Conservation (phyloP, 2,329 filamentous ascomycete species). For the Cercospora canescens region DNA sequence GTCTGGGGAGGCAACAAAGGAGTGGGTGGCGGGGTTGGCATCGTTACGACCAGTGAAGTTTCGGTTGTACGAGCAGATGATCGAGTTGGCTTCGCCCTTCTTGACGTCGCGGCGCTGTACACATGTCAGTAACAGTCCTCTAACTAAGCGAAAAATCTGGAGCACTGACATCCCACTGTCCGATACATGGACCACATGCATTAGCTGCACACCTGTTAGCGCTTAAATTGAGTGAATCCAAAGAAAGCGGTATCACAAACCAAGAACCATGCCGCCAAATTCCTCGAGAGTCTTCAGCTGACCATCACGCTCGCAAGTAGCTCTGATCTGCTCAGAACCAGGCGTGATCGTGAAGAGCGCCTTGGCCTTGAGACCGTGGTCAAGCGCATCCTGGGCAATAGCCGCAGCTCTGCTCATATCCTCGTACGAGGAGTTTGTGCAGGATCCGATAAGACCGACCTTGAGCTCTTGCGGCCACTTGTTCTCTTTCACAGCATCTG, state of each 20-base stretch:
- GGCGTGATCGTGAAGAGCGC: conserved; percentile 91
- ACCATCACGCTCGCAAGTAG: conserved; percentile 69
- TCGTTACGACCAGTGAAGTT: conserved; percentile 99
- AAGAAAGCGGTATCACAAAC: conserved; percentile 37
- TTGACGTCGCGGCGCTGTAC: conserved; percentile 72
- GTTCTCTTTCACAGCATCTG: conserved; percentile 89
- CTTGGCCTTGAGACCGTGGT: conserved; percentile 93
- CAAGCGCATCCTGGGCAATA: conserved; percentile 85
- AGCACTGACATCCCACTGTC: conserved; percentile 71
- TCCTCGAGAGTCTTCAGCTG: conserved; percentile 87
- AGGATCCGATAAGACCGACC: conserved; percentile 95
- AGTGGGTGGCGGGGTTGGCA: conserved; percentile 90
- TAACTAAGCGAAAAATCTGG: neutral
- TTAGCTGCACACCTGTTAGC: conserved; percentile 1
- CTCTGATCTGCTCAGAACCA: conserved; percentile 94
- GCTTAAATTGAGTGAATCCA: neutral
- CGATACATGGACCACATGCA: conserved; percentile 20
- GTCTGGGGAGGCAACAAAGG: conserved; percentile 89
- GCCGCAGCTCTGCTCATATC: conserved; percentile 94
- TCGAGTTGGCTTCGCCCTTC: conserved; percentile 95
- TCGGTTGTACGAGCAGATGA: conserved; percentile 98
- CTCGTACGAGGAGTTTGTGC: conserved; percentile 88
- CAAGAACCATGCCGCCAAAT: conserved; percentile 90
- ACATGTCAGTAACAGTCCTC: neutral
- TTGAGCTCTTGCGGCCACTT: conserved; percentile 96